Evolutionary conservation across 1,284 basidiomycete genomes (phyloP), one percentile per base, ranked within the genome.

Genomic region (Pseudozyma thailandica): DNA sequence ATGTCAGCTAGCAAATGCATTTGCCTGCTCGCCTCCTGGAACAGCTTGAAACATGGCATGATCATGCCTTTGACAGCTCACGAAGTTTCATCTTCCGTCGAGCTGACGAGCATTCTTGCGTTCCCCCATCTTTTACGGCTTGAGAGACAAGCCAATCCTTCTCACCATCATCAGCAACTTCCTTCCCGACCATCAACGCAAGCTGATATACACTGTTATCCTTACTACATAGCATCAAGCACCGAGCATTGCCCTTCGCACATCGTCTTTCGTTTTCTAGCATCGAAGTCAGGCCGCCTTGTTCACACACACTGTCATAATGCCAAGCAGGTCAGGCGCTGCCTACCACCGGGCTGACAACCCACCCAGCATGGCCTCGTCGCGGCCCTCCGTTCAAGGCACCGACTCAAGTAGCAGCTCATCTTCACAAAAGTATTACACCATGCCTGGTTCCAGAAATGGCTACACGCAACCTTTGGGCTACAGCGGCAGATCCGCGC

Each of bases 291-390:
- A n/a, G n/a, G n/a, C n/a, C n/a, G n/a, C n/a, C n/a, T n/a, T 7
- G 5, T 12, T n/a, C n/a, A 9, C 33, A 23, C n/a, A 48, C 30
- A 15, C 18, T 8, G 18, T 26, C 46, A 37, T 46, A 43, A 69
- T 70, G 66, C 35, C 55, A 4, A 38, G n/a, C 16, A 50, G 55
- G n/a, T 63, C 59, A 41, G 35, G 50, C 13, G 47, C 51, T 27
- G 65, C 50, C 47, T 70, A 70, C n/a, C 66, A 70, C n/a, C 25
- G 66, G 37, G 60, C 66, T 2, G 48, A 70, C 20, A 68, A 60
- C 16, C 64, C 57, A 21, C 42, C 50, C n/a, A 69, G 65, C 48
- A 58, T 63, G 58, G 33, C 50, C 1, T 55, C 59, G 8, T 69
- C 65, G n/a, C 46, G 43, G 16, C 66, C 66, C 2, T 70, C 66